Evolutionary conservation across 371 early-diverging fungal species (phyloP).

Genomic region (Mucor racemosus): DNA sequence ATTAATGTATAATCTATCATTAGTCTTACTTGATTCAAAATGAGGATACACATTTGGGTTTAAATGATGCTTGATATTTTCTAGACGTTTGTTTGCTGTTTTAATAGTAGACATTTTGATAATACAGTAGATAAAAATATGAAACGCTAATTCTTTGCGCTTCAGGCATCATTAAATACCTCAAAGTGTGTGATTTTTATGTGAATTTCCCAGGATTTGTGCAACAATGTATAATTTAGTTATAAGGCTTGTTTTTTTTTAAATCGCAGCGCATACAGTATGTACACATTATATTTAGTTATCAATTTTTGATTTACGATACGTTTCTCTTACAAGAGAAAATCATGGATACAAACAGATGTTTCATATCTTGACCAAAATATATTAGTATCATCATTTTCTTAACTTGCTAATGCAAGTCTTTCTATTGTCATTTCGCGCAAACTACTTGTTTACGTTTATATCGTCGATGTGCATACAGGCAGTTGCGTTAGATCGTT

Average conservation of each 20-base stretch:
- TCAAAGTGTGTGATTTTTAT: background rate
- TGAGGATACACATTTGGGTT: constrained; percentile 13
- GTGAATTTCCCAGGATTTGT: constrained; percentile 3
- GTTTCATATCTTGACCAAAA: too few relatives aligned
- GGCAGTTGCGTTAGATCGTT: background rate
- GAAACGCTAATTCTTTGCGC: background rate
- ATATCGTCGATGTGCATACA: background rate
- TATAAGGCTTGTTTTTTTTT: background rate
- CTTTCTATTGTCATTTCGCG: too few relatives aligned
- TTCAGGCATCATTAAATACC: background rate
- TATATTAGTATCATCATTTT: too few relatives aligned
- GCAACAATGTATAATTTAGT: background rate
- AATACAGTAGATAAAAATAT: background rate
- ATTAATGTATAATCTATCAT: background rate
- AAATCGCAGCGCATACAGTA: background rate
- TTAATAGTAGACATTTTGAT: background rate
- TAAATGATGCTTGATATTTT: constrained; percentile 17
- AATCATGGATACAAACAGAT: too few relatives aligned
- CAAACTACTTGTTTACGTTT: too few relatives aligned
- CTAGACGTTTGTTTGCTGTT: constrained; percentile 1
- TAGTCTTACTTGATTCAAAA: constrained; percentile 17
- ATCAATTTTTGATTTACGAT: background rate
- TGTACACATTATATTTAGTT: background rate
- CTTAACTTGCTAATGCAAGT: too few relatives aligned
- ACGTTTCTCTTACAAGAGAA: too few relatives aligned